Conservation (phyloP, 352 stramenopile species). For the Phytophthora pisi region DNA sequence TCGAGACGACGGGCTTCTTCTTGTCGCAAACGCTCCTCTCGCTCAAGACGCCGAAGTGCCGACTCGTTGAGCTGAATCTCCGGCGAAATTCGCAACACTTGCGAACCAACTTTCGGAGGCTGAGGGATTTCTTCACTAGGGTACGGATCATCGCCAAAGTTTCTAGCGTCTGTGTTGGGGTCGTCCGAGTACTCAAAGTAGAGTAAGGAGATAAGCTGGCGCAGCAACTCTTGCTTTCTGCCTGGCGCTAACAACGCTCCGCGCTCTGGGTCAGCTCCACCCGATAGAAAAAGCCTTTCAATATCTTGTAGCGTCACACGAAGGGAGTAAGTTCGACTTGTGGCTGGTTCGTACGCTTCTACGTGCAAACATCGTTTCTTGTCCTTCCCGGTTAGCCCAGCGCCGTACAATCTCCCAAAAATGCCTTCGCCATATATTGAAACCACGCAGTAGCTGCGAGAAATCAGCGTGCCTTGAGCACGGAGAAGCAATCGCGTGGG, state of each 20-base stretch:
- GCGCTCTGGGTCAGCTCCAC: constrained; percentile 28
- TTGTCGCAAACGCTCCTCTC: constrained; percentile 51
- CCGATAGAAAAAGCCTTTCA: constrained; percentile 52
- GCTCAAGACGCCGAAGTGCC: constrained; percentile 47
- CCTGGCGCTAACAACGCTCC: constrained; percentile 53
- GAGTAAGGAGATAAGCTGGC: constrained; percentile 58
- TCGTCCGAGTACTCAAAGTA: constrained; percentile 63
- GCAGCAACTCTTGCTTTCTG: constrained; percentile 57
- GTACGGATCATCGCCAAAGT: constrained; percentile 3
- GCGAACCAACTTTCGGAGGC: constrained; percentile 3
- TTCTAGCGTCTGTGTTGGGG: not conserved
- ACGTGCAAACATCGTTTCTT: constrained; percentile 47
- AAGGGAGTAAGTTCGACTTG: constrained; percentile 38
- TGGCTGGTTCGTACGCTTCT: constrained; percentile 59
- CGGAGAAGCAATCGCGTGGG: constrained; percentile 43
- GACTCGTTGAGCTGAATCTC: constrained; percentile 56
- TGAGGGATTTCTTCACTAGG: not conserved
- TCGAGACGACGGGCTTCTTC: constrained; percentile 60
- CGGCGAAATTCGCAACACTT: constrained; percentile 46
- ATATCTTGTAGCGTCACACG: constrained; percentile 59
- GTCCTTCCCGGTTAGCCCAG: constrained; percentile 37
- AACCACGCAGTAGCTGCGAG: constrained; percentile 63
- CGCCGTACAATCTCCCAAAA: constrained; percentile 59
- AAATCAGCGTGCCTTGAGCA: constrained; percentile 59
- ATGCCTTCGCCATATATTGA: constrained; percentile 65